Base-by-base conservation (phyloP, 2,329 filamentous ascomycete species). In the Phialocephala sp. region DNA sequence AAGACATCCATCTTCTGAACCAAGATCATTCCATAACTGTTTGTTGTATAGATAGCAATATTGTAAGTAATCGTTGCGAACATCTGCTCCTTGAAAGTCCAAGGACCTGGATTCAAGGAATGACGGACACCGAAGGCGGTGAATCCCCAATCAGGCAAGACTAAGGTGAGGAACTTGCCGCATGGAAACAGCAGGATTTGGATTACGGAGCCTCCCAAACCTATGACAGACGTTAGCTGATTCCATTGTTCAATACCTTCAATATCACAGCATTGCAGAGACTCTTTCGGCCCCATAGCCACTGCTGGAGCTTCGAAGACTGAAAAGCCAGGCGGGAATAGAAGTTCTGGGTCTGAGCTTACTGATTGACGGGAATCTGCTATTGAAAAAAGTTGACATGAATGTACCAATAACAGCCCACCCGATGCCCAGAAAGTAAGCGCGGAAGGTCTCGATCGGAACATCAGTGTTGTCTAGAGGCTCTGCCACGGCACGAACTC, bases 181-280 rank as follows among this genome's bases (percentile, higher is more conserved):
- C 81, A 78, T 0, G 82, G 82, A 22, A 75, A 82, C 0, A 83
- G 74, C 4, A 84, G 72, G 39, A 83, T 78, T 71, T 83, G 81
- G 37, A 67, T 68, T 14, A 69, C 68, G 1, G 65, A 57, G 36
- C 67, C 65, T 20, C 57, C 47, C 27, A 69, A 45, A 57, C 43
- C 66, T 68, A 22, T 15, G 45, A 55, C 9, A 20, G n/a, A 64
- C 52, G 62, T 68, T 45, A 68, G 60, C 35, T 54, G 12, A 39
- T 2, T 45, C 12, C 14, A 50, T 20, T 18, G 27, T n/a, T 24
- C 37, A 43, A n/a, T 35, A 11, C 5, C 37, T 39, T 60, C 45
- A 35, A 12, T 43, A 47, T 20, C 32, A 15, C 41, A 32, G 27
- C 35, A 47, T 20, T n/a, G 4, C 41, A 32, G 27, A 43, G 41